Evolutionary conservation across 2,329 filamentous ascomycete genomes (phyloP).

Genomic region (Ceratocystis destructans): DNA sequence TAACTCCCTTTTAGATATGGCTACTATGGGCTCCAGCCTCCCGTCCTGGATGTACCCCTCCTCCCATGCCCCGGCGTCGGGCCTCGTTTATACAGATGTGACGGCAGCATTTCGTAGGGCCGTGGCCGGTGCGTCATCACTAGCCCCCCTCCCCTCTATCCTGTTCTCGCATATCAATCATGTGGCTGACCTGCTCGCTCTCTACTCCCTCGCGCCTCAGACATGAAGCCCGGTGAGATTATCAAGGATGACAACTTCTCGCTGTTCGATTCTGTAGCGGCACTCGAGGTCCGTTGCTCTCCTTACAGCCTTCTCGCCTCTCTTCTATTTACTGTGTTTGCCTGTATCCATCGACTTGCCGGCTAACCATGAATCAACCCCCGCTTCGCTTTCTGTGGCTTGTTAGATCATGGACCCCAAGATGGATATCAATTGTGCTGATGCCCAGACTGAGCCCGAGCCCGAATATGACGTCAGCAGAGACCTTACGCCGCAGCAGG

Average conservation of each 20-base stretch:
- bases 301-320: background rate
- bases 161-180: background rate
- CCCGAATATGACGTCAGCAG: slow-evolving; percentile 64
- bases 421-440: slow-evolving; percentile 88
- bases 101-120: slow-evolving; percentile 15
- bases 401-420: slow-evolving; percentile 92
- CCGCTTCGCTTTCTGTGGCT: background rate
- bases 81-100: slow-evolving; percentile 18
- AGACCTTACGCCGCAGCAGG: slow-evolving; percentile 58
- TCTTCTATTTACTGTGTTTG: background rate
- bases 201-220: slow-evolving; percentile 5
- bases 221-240: slow-evolving; percentile 47
- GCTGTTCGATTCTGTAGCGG: slow-evolving; percentile 84
- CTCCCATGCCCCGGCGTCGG: slow-evolving; percentile 3
- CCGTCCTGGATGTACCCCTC: background rate
- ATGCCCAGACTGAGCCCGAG: slow-evolving; percentile 66
- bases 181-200: background rate
- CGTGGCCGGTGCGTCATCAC: slow-evolving; percentile 12
- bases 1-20: slow-evolving; percentile 1
- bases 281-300: slow-evolving; percentile 48
- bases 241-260: slow-evolving; percentile 92
- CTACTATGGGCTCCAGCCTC: slow-evolving; percentile 1
- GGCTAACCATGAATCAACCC: background rate
- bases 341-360: background rate
- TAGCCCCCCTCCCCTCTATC: background rate